Conservation (phyloP, 257 asterid genomes). For the Henckelia pumila region DNA sequence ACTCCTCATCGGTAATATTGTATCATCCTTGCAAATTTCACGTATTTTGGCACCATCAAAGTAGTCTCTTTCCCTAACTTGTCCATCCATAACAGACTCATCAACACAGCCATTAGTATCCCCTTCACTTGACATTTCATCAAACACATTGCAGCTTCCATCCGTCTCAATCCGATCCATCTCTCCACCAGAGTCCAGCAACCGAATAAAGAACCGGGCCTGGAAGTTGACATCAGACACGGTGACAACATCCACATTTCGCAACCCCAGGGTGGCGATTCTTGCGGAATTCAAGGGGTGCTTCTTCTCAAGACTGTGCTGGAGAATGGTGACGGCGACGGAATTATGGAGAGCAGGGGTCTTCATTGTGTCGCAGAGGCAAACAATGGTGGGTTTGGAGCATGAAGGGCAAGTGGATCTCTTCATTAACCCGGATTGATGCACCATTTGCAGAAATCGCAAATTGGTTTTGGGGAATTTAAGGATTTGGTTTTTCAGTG, state of each 20-base stretch:
- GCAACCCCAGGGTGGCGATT: constrained; percentile 64
- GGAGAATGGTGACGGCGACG: constrained; percentile 68
- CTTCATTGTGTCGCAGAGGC: constrained; percentile 69
- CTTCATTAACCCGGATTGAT: constrained; percentile 44
- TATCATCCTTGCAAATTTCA: constrained; percentile 6
- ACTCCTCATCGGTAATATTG: background rate
- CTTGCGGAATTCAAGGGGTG: constrained; percentile 82
- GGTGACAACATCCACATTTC: constrained; percentile 41
- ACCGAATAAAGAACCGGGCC: constrained; percentile 48
- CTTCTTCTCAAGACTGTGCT: constrained; percentile 68
- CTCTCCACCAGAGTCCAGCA: constrained; percentile 19
- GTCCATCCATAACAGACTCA: background rate
- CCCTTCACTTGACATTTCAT: constrained; percentile 32
- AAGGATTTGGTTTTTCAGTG: constrained; percentile 16
- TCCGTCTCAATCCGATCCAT: constrained; percentile 15
- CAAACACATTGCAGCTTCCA: constrained; percentile 34
- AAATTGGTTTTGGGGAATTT: constrained; percentile 23
- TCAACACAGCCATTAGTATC: constrained; percentile 6
- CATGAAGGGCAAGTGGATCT: constrained; percentile 73
- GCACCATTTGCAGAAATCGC: constrained; percentile 42
- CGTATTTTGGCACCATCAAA: constrained; percentile 12
- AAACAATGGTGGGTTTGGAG: constrained; percentile 60
- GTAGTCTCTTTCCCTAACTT: constrained; percentile 4
- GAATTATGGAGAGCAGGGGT: constrained; percentile 54
- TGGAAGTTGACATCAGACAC: constrained; percentile 65